Evolutionary conservation across 1,284 basidiomycete genomes (phyloP).

Genomic region (Lentinula novae-zelandiae): DNA sequence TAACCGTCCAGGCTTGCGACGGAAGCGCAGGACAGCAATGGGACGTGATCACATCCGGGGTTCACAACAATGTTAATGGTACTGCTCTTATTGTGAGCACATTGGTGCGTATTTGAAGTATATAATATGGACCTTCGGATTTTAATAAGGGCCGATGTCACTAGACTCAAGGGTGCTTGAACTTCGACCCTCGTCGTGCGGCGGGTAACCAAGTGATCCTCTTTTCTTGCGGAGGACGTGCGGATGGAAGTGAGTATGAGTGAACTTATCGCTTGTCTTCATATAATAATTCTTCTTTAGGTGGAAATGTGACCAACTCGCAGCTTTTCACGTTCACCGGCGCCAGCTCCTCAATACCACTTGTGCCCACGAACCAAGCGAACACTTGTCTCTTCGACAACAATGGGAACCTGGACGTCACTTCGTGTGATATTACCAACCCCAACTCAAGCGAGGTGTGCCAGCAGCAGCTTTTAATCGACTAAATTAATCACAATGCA

Average conservation of each 20-base stretch:
- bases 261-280: background rate
- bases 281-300: slow-evolving; percentile 1
- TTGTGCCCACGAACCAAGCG: slow-evolving; percentile 10
- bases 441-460: slow-evolving; percentile 8
- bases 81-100: slow-evolving; percentile 17
- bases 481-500: no score
- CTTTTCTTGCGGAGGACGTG: slow-evolving; percentile 24
- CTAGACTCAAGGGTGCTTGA: slow-evolving; percentile 18
- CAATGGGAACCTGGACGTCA: slow-evolving; percentile 11
- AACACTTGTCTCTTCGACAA: slow-evolving; percentile 14
- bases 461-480: background rate
- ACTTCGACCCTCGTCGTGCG: slow-evolving; percentile 21
- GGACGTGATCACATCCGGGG: slow-evolving; percentile 20
- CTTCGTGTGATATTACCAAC: slow-evolving; percentile 8
- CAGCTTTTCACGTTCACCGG: slow-evolving; percentile 22
- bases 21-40: slow-evolving; percentile 19
- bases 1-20: slow-evolving; percentile 17
- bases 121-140: background rate
- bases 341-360: slow-evolving; percentile 7
- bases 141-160: background rate
- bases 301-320: slow-evolving; percentile 18
- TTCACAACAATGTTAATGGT: slow-evolving; percentile 15
- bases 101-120: slow-evolving; percentile 8
- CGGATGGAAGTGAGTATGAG: slow-evolving; percentile 18
- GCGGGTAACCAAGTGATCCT: slow-evolving; percentile 21